Conservation (phyloP, 176 grass and related monocot genomes). For the Aegilops umbellulata region DNA sequence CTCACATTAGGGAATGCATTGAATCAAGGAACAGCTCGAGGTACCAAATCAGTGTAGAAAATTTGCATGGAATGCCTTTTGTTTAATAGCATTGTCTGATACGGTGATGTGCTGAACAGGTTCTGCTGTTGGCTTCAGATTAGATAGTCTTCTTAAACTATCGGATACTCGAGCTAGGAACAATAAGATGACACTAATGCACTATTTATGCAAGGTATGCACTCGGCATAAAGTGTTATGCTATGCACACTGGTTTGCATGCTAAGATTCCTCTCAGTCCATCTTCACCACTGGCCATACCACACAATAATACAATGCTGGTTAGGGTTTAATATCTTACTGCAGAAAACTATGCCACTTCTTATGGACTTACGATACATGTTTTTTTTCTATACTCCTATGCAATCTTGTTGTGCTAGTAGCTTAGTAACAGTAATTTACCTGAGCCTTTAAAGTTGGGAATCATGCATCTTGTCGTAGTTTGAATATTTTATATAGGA, state of each 20-base stretch:
- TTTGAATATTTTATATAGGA: neutral
- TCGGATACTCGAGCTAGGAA: slow-evolving; percentile 94
- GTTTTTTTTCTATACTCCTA: neutral
- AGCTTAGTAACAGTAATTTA: neutral
- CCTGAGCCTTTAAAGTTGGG: neutral
- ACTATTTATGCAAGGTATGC: slow-evolving; percentile 98
- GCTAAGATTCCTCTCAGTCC: neutral
- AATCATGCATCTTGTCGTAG: neutral
- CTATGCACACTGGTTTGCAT: neutral
- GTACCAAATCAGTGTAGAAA: slow-evolving; percentile 29
- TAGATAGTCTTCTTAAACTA: slow-evolving; percentile 97
- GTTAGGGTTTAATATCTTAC: neutral
- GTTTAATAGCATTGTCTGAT: slow-evolving; percentile 24
- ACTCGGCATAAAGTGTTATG: slow-evolving; percentile 8
- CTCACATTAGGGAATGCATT: slow-evolving; percentile 95
- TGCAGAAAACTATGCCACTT: slow-evolving; percentile 3
- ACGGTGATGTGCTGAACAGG: slow-evolving; percentile 45
- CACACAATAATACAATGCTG: neutral
- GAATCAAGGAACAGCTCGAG: slow-evolving; percentile 91
- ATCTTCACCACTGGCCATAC: neutral
- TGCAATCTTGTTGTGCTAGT: neutral
- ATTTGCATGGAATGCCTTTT: slow-evolving; percentile 16
- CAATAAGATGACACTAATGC: slow-evolving; percentile 98
- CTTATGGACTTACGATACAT: neutral
- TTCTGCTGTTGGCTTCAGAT: slow-evolving; percentile 95